A percentile compares a stretch with the other conserved stretches of the same genome.
phyloP scores from a whole-genome alignment of 1,284 basidiomycete species.

The Mixia osmundae region DNA sequence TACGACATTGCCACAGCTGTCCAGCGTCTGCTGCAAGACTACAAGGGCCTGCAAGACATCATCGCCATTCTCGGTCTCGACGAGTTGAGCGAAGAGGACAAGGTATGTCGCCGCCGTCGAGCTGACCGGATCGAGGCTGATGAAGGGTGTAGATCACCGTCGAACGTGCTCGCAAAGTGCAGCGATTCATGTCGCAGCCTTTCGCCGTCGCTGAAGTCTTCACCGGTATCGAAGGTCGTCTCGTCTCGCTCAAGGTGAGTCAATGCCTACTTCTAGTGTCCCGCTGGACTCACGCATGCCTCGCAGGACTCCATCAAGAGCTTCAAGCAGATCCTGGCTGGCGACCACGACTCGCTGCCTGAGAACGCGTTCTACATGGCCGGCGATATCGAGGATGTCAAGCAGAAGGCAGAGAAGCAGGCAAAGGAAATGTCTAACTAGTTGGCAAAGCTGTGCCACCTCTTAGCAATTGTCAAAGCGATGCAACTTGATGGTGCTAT shows the following conservation, averaged over 20 bases:
- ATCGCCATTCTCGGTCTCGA: slow-evolving; percentile 98
- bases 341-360: slow-evolving; percentile 63
- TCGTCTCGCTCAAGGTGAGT: slow-evolving; percentile 66
- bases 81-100: slow-evolving; percentile 98
- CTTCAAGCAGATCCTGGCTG: slow-evolving; percentile 88
- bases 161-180: slow-evolving; percentile 36
- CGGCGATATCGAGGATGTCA: too few relatives aligned
- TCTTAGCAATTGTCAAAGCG: too few relatives aligned
- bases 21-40: slow-evolving; percentile 97
- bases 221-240: slow-evolving; percentile 93
- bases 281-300: slow-evolving; percentile 5
- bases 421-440: slow-evolving; percentile 15
- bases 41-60: slow-evolving; percentile 87
- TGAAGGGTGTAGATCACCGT: background rate
- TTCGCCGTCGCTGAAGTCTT: slow-evolving; percentile 92
- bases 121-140: background rate
- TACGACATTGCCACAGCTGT: slow-evolving; percentile 85
- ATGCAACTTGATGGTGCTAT: too few relatives aligned
- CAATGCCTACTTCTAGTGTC: background rate
- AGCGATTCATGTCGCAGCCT: slow-evolving; percentile 70
- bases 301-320: slow-evolving; percentile 32
- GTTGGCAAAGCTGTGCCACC: too few relatives aligned
- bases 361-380: slow-evolving; percentile 43
- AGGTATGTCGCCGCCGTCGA: slow-evolving; percentile 45
- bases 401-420: too few relatives aligned